These are phyloP conservation scores for Yamadazyma sp. DNA, from an alignment of 805 yeast genomes.

Conservation along the genomic window DNA sequence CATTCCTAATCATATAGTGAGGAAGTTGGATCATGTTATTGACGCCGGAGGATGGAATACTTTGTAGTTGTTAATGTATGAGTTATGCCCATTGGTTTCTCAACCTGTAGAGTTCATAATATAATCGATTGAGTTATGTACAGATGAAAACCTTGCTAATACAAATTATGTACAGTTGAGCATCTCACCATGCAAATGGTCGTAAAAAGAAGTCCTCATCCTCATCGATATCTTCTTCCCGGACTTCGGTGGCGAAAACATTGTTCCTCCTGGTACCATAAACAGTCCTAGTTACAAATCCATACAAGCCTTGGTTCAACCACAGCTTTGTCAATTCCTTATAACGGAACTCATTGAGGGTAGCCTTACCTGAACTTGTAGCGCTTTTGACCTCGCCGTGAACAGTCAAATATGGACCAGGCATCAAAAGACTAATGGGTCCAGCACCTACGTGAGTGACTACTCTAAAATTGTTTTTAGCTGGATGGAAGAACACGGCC, in stretches of 20 bases:
- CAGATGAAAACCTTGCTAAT: constrained; percentile 3
- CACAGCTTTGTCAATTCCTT: constrained; percentile 56
- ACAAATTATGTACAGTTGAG: neutral
- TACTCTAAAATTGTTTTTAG: constrained; percentile 26
- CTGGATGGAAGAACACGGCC: constrained; percentile 27
- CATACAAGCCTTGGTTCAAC: constrained; percentile 59
- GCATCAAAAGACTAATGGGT: constrained; percentile 35
- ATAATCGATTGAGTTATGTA: no score
- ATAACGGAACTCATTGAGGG: constrained; percentile 53
- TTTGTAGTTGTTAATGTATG: no score
- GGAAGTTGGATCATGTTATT: constrained; percentile 72
- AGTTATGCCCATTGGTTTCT: no score
- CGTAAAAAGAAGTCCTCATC: constrained; percentile 13
- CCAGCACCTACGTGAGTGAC: constrained; percentile 25
- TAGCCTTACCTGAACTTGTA: constrained; percentile 57
- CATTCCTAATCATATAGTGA: constrained; percentile 70
- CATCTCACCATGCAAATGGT: constrained; percentile 16
- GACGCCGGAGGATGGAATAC: constrained; percentile 98
- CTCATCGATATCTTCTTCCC: constrained; percentile 10
- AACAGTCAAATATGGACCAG: constrained; percentile 69
- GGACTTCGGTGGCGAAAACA: constrained; percentile 7
- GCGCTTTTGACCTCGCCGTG: constrained; percentile 73
- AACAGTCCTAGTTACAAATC: constrained; percentile 39
- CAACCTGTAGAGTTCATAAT: no score
- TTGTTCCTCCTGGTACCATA: constrained; percentile 22